Conservation (phyloP, 106 monocot genomes). For the Phalaenopsis equestris region DNA sequence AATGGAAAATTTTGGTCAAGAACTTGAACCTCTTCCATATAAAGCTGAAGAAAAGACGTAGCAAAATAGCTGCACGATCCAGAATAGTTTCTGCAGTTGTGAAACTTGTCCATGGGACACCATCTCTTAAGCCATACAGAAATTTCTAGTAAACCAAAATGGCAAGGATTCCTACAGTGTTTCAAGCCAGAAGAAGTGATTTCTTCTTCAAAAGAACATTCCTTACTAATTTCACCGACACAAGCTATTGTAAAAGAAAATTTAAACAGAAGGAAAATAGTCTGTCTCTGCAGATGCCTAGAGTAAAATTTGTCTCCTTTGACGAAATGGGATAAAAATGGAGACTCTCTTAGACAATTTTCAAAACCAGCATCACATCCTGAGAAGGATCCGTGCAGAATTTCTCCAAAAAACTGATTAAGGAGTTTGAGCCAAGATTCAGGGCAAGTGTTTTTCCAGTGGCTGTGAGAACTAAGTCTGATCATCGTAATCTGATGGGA, state of each 20-base stretch:
- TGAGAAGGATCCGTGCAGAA: constrained; percentile 35
- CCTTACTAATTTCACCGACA: constrained; percentile 14
- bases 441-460: constrained; percentile 29
- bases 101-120: constrained; percentile 15
- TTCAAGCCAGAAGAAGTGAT: constrained; percentile 13
- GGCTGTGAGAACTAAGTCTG: constrained; percentile 42
- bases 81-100: constrained; percentile 11
- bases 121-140: constrained; percentile 51
- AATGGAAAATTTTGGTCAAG: background rate
- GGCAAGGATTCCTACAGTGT: constrained; percentile 15
- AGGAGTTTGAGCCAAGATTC: constrained; percentile 49
- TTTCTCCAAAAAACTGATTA: constrained; percentile 55
- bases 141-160: constrained; percentile 37
- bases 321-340: constrained; percentile 39
- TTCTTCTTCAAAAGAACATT: constrained; percentile 20
- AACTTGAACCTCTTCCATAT: constrained; percentile 68
- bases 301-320: constrained; percentile 23
- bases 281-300: constrained; percentile 58
- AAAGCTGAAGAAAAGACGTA: constrained; percentile 64
- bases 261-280: constrained; percentile 53
- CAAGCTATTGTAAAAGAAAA: constrained; percentile 46
- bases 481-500: constrained; percentile 64
- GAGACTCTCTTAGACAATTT: constrained; percentile 59
- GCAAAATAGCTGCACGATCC: constrained; percentile 40
- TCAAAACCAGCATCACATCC: constrained; percentile 14